phyloP scores from a whole-genome alignment of 2,329 filamentous ascomycete genomes.

The Talaromyces rugulosus region DNA sequence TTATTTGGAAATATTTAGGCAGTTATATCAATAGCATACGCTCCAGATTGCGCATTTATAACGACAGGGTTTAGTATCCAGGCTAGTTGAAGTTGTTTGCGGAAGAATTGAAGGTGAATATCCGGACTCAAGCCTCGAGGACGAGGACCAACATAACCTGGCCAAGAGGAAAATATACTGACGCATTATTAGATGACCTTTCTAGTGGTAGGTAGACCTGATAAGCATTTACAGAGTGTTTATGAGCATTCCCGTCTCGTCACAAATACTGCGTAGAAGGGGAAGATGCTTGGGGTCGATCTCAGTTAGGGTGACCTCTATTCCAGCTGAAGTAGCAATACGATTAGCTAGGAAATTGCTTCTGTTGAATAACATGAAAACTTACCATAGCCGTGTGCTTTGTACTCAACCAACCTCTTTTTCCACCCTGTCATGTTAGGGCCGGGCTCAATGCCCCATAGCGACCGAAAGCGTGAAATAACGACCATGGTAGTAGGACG shows the following conservation, averaged over 20 bases:
- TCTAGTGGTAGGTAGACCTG: no score
- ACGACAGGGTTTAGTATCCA: background rate
- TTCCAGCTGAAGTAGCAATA: conserved; percentile 11
- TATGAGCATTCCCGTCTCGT: no score
- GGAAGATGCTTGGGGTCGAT: no score
- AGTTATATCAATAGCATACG: background rate
- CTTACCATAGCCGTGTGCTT: conserved; percentile 20
- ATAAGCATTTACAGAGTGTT: no score
- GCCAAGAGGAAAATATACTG: no score
- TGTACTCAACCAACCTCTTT: conserved; percentile 18
- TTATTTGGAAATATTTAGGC: no score
- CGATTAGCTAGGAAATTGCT: no score
- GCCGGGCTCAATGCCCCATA: conserved; percentile 20
- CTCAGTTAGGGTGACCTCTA: conserved; percentile 17
- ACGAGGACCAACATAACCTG: no score
- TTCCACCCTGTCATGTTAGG: conserved; percentile 17
- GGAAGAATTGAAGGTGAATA: background rate
- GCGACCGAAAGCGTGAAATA: conserved; percentile 16
- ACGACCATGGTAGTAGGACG: background rate
- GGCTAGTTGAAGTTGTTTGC: background rate
- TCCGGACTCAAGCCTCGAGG: background rate
- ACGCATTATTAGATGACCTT: no score
- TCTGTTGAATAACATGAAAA: no score
- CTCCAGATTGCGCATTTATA: background rate
- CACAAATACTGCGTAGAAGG: no score